A percentile compares a stretch with the other conserved stretches of the same genome.
Evolutionary conservation across 2,329 filamentous ascomycete genomes (phyloP).

Genomic region (Aspergillus pseudoterreus): DNA sequence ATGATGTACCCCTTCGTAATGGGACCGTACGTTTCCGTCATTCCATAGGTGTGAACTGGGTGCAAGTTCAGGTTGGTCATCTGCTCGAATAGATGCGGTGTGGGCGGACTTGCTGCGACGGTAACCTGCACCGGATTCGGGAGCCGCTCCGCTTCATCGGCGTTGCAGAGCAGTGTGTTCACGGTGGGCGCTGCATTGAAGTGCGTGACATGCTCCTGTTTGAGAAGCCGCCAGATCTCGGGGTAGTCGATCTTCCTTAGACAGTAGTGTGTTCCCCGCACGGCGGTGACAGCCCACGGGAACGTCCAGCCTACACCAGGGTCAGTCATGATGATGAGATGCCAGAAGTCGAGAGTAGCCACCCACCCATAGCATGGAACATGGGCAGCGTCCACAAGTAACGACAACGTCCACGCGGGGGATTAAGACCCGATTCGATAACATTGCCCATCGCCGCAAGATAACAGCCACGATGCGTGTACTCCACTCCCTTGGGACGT

Average conservation of each 20-base stretch:
- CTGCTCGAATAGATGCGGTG: slow-evolving; percentile 83
- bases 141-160: slow-evolving; percentile 69
- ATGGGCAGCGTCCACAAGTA: slow-evolving; percentile 93
- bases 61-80: slow-evolving; percentile 85
- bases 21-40: slow-evolving; percentile 86
- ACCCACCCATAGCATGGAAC: slow-evolving; percentile 63
- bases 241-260: slow-evolving; percentile 93
- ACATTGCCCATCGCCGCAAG: slow-evolving; percentile 81
- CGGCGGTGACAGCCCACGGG: slow-evolving; percentile 88
- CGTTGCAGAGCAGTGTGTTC: slow-evolving; percentile 84
- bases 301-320: slow-evolving; percentile 65
- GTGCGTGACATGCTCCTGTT: slow-evolving; percentile 83
- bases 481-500: slow-evolving; percentile 86
- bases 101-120: slow-evolving; percentile 87
- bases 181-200: slow-evolving; percentile 96
- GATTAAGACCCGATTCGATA: slow-evolving; percentile 82
- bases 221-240: slow-evolving; percentile 84
- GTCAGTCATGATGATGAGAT: slow-evolving; percentile 27
- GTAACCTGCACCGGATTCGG: slow-evolving; percentile 74
- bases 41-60: slow-evolving; percentile 89
- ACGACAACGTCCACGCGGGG: slow-evolving; percentile 63
- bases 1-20: slow-evolving; percentile 92
- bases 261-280: slow-evolving; percentile 91
- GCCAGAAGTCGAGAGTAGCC: not conserved
- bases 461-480: slow-evolving; percentile 83